These are phyloP conservation scores for Gloeostereum incarnatum DNA, from an alignment of 768 basidiomycete species.

Conservation along the genomic window DNA sequence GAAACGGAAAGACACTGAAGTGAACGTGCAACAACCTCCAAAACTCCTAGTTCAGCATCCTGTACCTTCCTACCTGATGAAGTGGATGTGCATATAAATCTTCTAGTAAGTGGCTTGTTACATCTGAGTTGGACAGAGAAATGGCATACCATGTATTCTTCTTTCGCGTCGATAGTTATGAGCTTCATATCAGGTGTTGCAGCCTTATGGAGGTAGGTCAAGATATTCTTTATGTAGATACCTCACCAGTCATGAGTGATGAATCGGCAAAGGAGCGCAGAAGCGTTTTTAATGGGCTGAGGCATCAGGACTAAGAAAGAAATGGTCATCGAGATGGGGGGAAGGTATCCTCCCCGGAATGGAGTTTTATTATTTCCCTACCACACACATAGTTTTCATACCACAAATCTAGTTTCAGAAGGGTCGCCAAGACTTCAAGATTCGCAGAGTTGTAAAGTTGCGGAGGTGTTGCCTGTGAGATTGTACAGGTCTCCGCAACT, in stretches of 20 bases:
- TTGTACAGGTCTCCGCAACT: too few relatives aligned
- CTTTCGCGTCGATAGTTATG: conserved; percentile 15
- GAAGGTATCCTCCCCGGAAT: background rate
- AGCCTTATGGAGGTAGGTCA: conserved; percentile 15
- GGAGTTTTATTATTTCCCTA: conserved; percentile 2
- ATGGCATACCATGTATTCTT: conserved; percentile 5
- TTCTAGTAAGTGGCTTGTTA: background rate
- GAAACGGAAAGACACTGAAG: conserved; percentile 7
- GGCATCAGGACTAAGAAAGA: conserved; percentile 13
- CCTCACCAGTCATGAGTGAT: conserved; percentile 23
- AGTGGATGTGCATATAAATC: conserved; percentile 11
- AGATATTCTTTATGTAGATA: conserved; percentile 11
- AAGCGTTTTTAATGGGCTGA: conserved; percentile 16
- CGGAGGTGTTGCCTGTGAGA: background rate
- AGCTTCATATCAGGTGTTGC: conserved; percentile 15
- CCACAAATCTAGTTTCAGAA: conserved; percentile 16
- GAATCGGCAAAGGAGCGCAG: conserved; percentile 16
- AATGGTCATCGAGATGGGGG: background rate
- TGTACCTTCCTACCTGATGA: conserved; percentile 14
- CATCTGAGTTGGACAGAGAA: background rate
- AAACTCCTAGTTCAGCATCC: background rate
- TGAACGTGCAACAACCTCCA: background rate
- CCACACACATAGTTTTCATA: conserved; percentile 13
- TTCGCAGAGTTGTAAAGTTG: conserved; percentile 7
- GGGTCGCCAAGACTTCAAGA: conserved; percentile 7